phyloP scores from a whole-genome alignment of 1,139 yeast genomes.

The Pichia sp. region DNA sequence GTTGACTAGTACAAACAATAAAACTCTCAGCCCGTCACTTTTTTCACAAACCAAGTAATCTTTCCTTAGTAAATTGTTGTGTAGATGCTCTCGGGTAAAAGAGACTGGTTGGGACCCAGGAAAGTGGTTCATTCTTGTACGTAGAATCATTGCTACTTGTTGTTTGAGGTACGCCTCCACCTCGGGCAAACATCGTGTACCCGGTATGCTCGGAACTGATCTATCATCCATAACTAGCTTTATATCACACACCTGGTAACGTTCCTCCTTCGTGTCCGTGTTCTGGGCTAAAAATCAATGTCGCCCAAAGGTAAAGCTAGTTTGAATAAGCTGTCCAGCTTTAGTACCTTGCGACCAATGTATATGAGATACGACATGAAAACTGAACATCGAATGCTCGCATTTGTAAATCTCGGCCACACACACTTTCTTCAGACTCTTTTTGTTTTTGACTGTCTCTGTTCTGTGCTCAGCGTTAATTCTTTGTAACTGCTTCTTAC shows the following conservation, averaged over 20 bases:
- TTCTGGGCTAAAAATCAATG: too few species aligned
- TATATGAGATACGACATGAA: background rate
- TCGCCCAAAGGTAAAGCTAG: too few species aligned
- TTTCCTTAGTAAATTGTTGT: slow-evolving; percentile 51
- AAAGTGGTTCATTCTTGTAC: slow-evolving; percentile 49
- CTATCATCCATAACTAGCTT: slow-evolving; percentile 38
- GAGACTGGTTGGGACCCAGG: slow-evolving; percentile 97
- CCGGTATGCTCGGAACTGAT: slow-evolving; percentile 81
- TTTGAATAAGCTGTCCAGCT: too few species aligned
- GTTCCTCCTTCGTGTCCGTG: background rate
- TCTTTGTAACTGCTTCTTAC: background rate
- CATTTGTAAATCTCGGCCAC: background rate
- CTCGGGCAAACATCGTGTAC: slow-evolving; percentile 65
- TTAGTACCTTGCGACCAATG: too few species aligned
- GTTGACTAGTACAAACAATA: slow-evolving; percentile 63
- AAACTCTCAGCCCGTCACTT: slow-evolving; percentile 86
- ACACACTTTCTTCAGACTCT: background rate
- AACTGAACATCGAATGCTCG: background rate
- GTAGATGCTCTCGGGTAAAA: slow-evolving; percentile 70
- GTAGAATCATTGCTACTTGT: slow-evolving; percentile 66
- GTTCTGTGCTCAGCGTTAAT: background rate
- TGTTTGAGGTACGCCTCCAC: slow-evolving; percentile 64
- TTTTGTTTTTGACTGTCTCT: background rate
- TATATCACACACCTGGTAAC: background rate
- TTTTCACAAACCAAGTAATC: slow-evolving; percentile 94